Conservation (phyloP, 495 filamentous ascomycete genomes). For the Niebla homalea region DNA sequence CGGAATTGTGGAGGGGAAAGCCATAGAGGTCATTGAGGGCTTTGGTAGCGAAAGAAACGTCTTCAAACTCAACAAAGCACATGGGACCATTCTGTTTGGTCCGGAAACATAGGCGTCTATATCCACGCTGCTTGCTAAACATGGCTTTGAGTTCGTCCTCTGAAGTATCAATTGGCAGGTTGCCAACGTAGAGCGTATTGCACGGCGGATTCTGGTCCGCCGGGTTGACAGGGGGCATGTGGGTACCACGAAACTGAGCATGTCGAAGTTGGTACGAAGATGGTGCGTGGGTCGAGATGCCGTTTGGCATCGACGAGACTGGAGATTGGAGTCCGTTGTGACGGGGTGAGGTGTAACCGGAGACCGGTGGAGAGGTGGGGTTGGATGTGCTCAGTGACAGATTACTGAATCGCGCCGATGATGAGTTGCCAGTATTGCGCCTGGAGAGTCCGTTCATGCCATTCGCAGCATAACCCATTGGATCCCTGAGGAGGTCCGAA, state of each 20-base stretch:
- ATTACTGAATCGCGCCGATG: constrained; percentile 58
- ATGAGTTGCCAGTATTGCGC: constrained; percentile 19
- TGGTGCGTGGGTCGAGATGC: constrained; percentile 32
- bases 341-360: constrained; percentile 38
- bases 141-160: constrained; percentile 94
- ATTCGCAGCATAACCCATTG: constrained; percentile 71
- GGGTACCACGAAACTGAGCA: constrained; percentile 48
- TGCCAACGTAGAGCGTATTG: constrained; percentile 96
- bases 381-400: constrained; percentile 56
- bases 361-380: constrained; percentile 38
- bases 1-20: constrained; percentile 74
- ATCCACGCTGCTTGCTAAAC: constrained; percentile 89
- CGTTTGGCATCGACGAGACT: constrained; percentile 47
- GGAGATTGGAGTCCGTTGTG: constrained; percentile 38
- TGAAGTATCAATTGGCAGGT: constrained; percentile 83
- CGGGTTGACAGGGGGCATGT: constrained; percentile 81
- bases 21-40: constrained; percentile 88
- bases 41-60: constrained; percentile 86
- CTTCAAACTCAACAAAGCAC: constrained; percentile 99
- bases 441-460: constrained; percentile 36
- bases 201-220: constrained; percentile 96
- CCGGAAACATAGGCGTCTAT: constrained; percentile 92
- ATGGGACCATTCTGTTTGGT: constrained; percentile 97
- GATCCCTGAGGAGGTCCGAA: constrained; percentile 68
- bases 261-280: constrained; percentile 41